Conservation (phyloP, 768 basidiomycete genomes). For the Naematelia aurantialba region DNA sequence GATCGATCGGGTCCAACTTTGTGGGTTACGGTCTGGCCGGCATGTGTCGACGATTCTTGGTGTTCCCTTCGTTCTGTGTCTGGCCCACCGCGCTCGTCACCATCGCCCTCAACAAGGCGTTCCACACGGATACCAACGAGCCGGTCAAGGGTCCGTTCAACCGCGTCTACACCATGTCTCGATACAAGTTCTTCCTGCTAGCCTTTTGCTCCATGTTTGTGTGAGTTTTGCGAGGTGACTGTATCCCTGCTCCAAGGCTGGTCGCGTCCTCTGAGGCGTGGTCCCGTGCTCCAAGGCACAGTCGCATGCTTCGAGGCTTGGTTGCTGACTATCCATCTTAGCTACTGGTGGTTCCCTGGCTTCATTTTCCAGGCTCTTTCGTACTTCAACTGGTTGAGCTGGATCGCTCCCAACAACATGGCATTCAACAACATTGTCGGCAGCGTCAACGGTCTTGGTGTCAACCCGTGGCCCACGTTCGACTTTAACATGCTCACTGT, state of each 20-base stretch:
- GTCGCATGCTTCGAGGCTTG: constrained; percentile 11
- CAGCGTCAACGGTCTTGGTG: constrained; percentile 46
- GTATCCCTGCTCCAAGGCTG: too few species aligned
- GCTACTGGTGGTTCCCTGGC: constrained; percentile 45
- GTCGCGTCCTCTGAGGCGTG: too few species aligned
- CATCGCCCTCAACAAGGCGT: constrained; percentile 34
- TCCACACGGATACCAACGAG: constrained; percentile 63
- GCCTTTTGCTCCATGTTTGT: constrained; percentile 31
- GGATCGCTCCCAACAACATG: constrained; percentile 53
- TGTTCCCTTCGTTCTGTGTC: constrained; percentile 71
- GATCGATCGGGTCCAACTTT: constrained; percentile 75
- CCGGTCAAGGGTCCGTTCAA: constrained; percentile 89
- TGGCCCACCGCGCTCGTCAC: constrained; percentile 75
- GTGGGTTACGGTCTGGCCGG: constrained; percentile 94
- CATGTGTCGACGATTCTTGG: constrained; percentile 77
- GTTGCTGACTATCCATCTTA: constrained; percentile 7
- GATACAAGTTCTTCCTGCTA: constrained; percentile 26
- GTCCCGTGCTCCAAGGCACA: too few species aligned
- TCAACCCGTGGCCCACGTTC: constrained; percentile 50
- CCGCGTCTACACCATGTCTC: constrained; percentile 50
- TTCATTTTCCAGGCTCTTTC: constrained; percentile 28
- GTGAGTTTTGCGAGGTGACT: constrained; percentile 19
- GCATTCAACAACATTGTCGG: constrained; percentile 45
- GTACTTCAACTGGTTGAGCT: constrained; percentile 49
- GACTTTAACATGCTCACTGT: constrained; percentile 50